Percentiles rank a stretch among this genome's conserved stretches.
phyloP scores from a whole-genome alignment of 2,329 filamentous ascomycete genomes.

The Alternaria brassicae region DNA sequence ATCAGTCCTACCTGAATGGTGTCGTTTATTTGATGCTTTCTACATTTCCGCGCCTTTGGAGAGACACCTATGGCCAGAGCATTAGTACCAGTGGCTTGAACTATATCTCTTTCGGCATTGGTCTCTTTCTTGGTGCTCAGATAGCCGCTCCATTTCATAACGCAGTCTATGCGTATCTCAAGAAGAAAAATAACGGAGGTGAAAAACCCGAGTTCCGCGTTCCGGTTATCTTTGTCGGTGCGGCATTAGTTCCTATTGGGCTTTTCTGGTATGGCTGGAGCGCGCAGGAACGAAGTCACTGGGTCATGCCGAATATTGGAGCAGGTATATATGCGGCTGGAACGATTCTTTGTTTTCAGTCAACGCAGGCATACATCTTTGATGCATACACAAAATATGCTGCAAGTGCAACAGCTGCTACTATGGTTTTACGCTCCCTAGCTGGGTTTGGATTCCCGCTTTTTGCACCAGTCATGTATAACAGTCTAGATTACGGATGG shows the following conservation, averaged over 20 bases:
- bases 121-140: slow-evolving; percentile 58
- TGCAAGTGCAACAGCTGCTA: slow-evolving; percentile 16
- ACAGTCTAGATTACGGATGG: slow-evolving; percentile 45
- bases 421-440: slow-evolving; percentile 17
- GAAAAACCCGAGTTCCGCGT: slow-evolving; percentile 9
- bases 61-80: slow-evolving; percentile 25
- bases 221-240: slow-evolving; percentile 21
- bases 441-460: slow-evolving; percentile 45
- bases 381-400: slow-evolving; percentile 20
- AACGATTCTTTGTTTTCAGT: not conserved
- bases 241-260: slow-evolving; percentile 38
- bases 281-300: slow-evolving; percentile 58
- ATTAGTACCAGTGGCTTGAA: slow-evolving; percentile 23
- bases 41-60: slow-evolving; percentile 34
- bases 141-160: slow-evolving; percentile 37
- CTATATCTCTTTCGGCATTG: slow-evolving; percentile 62
- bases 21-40: slow-evolving; percentile 25
- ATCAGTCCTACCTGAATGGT: not conserved
- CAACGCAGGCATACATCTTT: slow-evolving; percentile 35
- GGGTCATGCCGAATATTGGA: slow-evolving; percentile 61
- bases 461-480: slow-evolving; percentile 45
- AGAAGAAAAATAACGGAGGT: slow-evolving; percentile 21
- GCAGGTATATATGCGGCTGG: slow-evolving; percentile 49
- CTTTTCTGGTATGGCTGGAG: slow-evolving; percentile 61
- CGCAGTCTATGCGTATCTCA: slow-evolving; percentile 38